Base-by-base conservation (phyloP, 306 rosid genomes). In the Casuarina glauca region DNA sequence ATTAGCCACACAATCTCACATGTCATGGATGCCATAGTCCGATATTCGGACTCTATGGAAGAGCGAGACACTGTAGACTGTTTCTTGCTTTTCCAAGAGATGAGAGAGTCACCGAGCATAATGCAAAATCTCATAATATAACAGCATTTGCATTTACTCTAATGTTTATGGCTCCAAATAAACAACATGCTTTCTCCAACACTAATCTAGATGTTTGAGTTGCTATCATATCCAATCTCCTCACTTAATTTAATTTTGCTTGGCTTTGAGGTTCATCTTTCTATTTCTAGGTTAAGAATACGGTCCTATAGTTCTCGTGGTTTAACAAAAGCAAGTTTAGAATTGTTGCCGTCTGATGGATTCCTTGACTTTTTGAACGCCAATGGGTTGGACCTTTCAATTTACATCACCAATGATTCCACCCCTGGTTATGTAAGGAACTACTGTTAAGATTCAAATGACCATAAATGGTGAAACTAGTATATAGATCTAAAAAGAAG, bases 381-480 rank as follows among this genome's bases (percentile, higher is more conserved):
- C 7, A 95, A 92, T 69, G 93, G 89, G 11, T 26, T 95, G 26
- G 91, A 95, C 83, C 92, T 97, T 44, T 83, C 92, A 9, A 86
- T 95, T 46, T 88, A 95, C 55, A 79, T 89, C 3, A 72, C 90
- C 35, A 75, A 79, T 8, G 90, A 88, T 80, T 91, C 93, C n/a
- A 88, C 78, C 32, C 98, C 97, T 42, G 91, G 97, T 62, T 95
- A 80, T 79, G 87, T 92, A 75, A 89, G 98, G 98, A 92, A 72
- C n/a, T 50, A 67, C 77, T 26, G 32, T 26, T 26, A 26, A 26
- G 32, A 26, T 26, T 26, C 32, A 26, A 26, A 26, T 26, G 32
- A 26, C 32, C 32, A 26, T 26, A 26, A 26, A 26, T 26, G 32
- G 32, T 26, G 32, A 26, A 26, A 26, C 32, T 0, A 26, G 32